phyloP scores from a whole-genome alignment of 768 basidiomycete genomes.

The Hortiboletus campestris region DNA sequence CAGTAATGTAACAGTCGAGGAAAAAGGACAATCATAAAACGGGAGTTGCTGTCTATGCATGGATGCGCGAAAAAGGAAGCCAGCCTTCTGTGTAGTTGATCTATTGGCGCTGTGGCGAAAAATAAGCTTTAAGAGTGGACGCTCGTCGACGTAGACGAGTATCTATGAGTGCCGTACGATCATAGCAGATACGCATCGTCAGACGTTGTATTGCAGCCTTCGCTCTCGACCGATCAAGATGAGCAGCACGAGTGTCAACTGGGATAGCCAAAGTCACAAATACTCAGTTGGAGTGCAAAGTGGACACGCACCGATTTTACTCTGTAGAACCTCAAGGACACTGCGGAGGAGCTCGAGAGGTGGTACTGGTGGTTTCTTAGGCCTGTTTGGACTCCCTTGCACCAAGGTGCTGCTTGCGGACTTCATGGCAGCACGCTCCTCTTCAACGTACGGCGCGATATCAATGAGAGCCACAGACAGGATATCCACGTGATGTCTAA shows the following conservation, averaged over 20 bases:
- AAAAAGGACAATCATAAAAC: background rate
- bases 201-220: constrained; percentile 69
- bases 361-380: constrained; percentile 33
- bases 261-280: background rate
- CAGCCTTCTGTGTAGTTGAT: background rate
- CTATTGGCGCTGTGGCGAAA: constrained; percentile 25
- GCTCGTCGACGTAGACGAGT: constrained; percentile 14
- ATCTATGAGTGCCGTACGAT: constrained; percentile 41
- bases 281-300: background rate
- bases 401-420: constrained; percentile 7
- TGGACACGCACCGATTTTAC: constrained; percentile 54
- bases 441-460: constrained; percentile 52
- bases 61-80: background rate
- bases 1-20: background rate
- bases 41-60: background rate
- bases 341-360: constrained; percentile 49
- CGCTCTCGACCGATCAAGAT: constrained; percentile 72
- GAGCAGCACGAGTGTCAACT: constrained; percentile 74
- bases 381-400: constrained; percentile 27
- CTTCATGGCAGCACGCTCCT: constrained; percentile 37
- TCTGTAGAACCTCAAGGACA: constrained; percentile 53
- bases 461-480: constrained; percentile 59
- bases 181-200: constrained; percentile 61
- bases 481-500: constrained; percentile 54
- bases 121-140: constrained; percentile 32